Evolutionary conservation across 2,329 filamentous ascomycete genomes (phyloP).

Genomic region (Epichloe gansuensis): DNA sequence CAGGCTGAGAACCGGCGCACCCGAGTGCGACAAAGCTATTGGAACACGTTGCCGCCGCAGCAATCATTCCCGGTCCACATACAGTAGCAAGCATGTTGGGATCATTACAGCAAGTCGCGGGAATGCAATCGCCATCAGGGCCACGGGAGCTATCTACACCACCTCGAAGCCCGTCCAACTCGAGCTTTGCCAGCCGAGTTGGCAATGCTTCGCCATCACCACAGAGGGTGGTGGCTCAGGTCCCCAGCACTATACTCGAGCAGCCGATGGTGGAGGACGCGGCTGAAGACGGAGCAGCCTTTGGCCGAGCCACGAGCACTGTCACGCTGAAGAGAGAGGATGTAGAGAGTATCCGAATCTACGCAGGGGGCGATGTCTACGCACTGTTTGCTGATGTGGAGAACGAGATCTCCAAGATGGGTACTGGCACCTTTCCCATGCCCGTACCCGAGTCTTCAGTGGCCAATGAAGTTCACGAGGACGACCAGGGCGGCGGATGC

Average conservation of each 20-base stretch:
- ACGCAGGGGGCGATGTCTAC: slow-evolving; percentile 56
- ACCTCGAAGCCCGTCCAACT: slow-evolving; percentile 8
- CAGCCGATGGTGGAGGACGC: slow-evolving; percentile 34
- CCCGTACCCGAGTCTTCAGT: background rate
- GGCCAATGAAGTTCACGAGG: background rate
- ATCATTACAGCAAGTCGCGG: slow-evolving; percentile 30
- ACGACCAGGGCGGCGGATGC: background rate
- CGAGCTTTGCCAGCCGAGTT: slow-evolving; percentile 17
- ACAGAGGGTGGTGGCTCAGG: slow-evolving; percentile 38
- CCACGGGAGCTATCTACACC: slow-evolving; percentile 40
- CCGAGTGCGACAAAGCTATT: slow-evolving; percentile 63
- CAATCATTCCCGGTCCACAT: slow-evolving; percentile 31
- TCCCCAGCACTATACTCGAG: slow-evolving; percentile 45
- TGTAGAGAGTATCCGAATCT: slow-evolving; percentile 55
- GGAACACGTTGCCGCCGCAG: slow-evolving; percentile 66
- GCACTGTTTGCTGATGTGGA: slow-evolving; percentile 56
- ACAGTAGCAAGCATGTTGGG: slow-evolving; percentile 18
- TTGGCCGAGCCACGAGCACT: slow-evolving; percentile 14
- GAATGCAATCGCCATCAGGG: slow-evolving; percentile 22
- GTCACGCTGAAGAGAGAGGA: slow-evolving; percentile 24
- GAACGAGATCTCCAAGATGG: slow-evolving; percentile 27
- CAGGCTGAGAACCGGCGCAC: slow-evolving; percentile 66
- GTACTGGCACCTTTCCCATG: slow-evolving; percentile 8
- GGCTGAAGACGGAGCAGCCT: slow-evolving; percentile 13
- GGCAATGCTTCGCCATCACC: slow-evolving; percentile 33